A percentile compares a stretch with the other conserved stretches of the same genome.
Conservation (phyloP, 164 flowering plant genomes). For the Magnolia changhungtana region DNA sequence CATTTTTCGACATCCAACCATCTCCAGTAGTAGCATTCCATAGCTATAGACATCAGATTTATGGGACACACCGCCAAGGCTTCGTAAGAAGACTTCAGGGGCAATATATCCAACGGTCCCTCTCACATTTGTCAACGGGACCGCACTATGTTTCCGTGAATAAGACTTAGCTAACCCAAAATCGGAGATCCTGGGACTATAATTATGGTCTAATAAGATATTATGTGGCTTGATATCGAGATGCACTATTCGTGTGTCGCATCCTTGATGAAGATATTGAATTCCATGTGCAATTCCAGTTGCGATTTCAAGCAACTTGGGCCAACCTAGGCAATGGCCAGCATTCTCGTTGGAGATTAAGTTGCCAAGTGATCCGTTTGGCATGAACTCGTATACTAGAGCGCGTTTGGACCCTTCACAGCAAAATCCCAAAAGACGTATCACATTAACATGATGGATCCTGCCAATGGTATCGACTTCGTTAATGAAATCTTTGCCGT, state of each 20-base stretch:
- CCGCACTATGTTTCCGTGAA: slow-evolving; percentile 8
- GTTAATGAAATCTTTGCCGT: slow-evolving; percentile 16
- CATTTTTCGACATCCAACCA: slow-evolving; percentile 15
- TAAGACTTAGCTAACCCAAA: slow-evolving; percentile 23
- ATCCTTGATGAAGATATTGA: slow-evolving; percentile 20
- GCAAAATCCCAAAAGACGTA: slow-evolving; percentile 21
- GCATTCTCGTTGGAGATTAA: slow-evolving; percentile 1
- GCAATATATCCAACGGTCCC: slow-evolving; percentile 25
- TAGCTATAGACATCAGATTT: slow-evolving; percentile 23
- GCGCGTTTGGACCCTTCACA: slow-evolving; percentile 11
- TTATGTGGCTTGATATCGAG: slow-evolving; percentile 26
- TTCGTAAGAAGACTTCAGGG: slow-evolving; percentile 17
- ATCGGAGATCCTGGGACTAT: slow-evolving; percentile 22
- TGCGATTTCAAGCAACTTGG: slow-evolving; percentile 15
- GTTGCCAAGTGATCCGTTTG: slow-evolving; percentile 23
- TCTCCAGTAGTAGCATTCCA: slow-evolving; percentile 24
- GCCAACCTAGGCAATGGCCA: slow-evolving; percentile 7
- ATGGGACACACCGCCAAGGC: slow-evolving; percentile 12
- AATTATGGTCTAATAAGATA: slow-evolving; percentile 17
- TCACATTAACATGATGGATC: slow-evolving; percentile 22
- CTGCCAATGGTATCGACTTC: slow-evolving; percentile 21
- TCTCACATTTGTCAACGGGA: slow-evolving; percentile 9
- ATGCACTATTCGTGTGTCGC: slow-evolving; percentile 21
- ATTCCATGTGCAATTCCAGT: slow-evolving; percentile 18
- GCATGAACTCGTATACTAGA: slow-evolving; percentile 21